These are phyloP conservation scores for Cercospora citrullina DNA, from an alignment of 2,329 filamentous ascomycete genomes.

Conservation along the genomic window DNA sequence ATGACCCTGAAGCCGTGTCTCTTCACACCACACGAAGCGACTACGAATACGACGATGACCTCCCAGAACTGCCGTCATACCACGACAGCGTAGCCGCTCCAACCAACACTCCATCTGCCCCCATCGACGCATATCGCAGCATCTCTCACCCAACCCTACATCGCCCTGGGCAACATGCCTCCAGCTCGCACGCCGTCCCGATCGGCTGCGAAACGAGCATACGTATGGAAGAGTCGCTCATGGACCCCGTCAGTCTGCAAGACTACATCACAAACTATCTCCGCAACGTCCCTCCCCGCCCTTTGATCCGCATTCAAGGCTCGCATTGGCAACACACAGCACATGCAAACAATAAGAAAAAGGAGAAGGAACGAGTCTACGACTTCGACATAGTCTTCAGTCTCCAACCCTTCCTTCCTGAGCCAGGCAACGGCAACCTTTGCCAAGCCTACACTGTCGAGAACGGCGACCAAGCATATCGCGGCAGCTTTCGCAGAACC, in stretches of 20 bases:
- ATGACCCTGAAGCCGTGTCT: slow-evolving; percentile 33
- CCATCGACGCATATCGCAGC: slow-evolving; percentile 23
- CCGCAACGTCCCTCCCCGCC: slow-evolving; percentile 26
- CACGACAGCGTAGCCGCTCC: slow-evolving; percentile 30
- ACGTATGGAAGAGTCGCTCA: slow-evolving; percentile 34
- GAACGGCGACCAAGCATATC: slow-evolving; percentile 61
- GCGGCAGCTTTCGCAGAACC: slow-evolving; percentile 62
- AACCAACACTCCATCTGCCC: neutral
- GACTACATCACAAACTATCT: slow-evolving; percentile 33
- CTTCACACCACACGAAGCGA: slow-evolving; percentile 35
- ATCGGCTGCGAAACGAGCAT: slow-evolving; percentile 29
- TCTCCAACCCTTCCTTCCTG: slow-evolving; percentile 27
- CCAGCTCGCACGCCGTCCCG: slow-evolving; percentile 15
- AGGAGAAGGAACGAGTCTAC: slow-evolving; percentile 30
- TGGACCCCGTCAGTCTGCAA: slow-evolving; percentile 27
- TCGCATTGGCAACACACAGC: slow-evolving; percentile 31
- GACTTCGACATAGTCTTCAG: slow-evolving; percentile 34
- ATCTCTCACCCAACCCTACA: slow-evolving; percentile 20
- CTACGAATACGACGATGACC: slow-evolving; percentile 33
- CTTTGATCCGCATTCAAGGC: slow-evolving; percentile 31
- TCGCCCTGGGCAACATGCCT: slow-evolving; percentile 14
- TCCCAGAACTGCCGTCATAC: slow-evolving; percentile 33
- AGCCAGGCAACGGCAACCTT: slow-evolving; percentile 16
- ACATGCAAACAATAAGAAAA: slow-evolving; percentile 33
- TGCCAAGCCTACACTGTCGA: slow-evolving; percentile 50